Base-by-base conservation (phyloP, 192 early-diverging fungal species). In the Rhizoclosmatium sp. region DNA sequence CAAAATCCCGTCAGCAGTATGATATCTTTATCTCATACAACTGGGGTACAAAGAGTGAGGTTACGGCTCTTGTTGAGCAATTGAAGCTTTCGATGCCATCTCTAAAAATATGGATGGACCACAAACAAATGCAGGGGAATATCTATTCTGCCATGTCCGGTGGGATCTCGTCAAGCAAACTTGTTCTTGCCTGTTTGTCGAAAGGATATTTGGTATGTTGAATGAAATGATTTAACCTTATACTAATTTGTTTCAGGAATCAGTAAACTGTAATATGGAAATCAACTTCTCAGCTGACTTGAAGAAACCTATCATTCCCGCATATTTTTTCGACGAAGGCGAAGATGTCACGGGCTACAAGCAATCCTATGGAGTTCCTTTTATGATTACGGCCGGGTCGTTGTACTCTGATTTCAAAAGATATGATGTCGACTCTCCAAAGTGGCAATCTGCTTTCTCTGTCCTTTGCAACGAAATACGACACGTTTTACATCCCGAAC, bases 161-260 rank as follows among this genome's bases (percentile, higher is more conserved):
- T n/a, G 75, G 65, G 4, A 42, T 76, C 51, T n/a, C 39, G 10
- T 72, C 71, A 47, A 69, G 65, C 19, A 65, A 65, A 19, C 4
- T 76, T 16, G 16, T 76, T 5, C 71, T 76, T 40, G 65, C 70
- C 45, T 76, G 75, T 56, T 40, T 76, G 7, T 76, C 75, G 4
- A 59, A 72, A 41, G 7, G 4, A 14, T 72, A 72, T 58, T 59
- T 72, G 54, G 70, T 72, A 44, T 23, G 70, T 12, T 46, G 7
- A 31, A 31, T 31, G 31, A 31, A 31, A 31, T 31, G 31, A 31
- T 31, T 31, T 0, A 0, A 31, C 31, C 31, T 31, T 31, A 31
- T 39, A 65, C 14, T 65, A 1, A 23, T 10, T 1, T 39, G 10
- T 31, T 31, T 31, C 5, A 69, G 70, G 58, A 10, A 5, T 72